Evolutionary conservation across 208 protist species (phyloP), one percentile per base, ranked within the genome.

Genomic region (Polymyxa betae): DNA sequence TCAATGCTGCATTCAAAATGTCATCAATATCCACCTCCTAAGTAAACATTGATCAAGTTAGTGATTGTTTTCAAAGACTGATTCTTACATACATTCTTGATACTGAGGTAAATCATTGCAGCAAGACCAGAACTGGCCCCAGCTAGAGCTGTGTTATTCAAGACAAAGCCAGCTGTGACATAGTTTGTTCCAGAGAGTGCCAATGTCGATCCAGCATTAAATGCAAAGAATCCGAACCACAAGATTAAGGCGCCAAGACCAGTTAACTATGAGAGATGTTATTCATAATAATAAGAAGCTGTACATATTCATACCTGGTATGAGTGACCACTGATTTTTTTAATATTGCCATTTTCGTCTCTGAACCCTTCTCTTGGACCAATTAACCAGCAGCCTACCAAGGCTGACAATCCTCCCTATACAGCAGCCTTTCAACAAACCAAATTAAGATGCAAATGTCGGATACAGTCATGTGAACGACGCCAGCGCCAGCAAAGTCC

Each of bases 131-230:
- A 5, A 60, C 49, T 24, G 24, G 49, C 5, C 24, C 49, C 49
- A 60, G 49, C 49, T 60, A 60, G 24, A 29, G 49, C 49, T 60
- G 49, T 60, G 49, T 60, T 60, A 60, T 60, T 60, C 12, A 60
- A 24, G 49, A 60, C 24, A 60, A 29, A 29, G 49, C 12, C 49
- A 5, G 49, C 49, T 24, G 24, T 5, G 24, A 60, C 24, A 60
- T 60, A 24, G 49, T 24, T 5, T 29, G 5, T 60, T 5, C 24
- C 24, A 60, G 49, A 60, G 49, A 60, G 49, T 29, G 12, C 49
- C 49, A 60, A 60, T 60, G 72, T 82, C 35, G 72, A 82, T n/a
- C 72, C 72, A 43, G 35, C n/a, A n/a, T 82, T 82, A n/a, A 82
- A 82, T n/a, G 72, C 72, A 43, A 82, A 82, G 72, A 82, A 82